These are phyloP conservation scores for Hysterium pulicare DNA, from an alignment of 2,329 filamentous ascomycete genomes.

Conservation along the genomic window DNA sequence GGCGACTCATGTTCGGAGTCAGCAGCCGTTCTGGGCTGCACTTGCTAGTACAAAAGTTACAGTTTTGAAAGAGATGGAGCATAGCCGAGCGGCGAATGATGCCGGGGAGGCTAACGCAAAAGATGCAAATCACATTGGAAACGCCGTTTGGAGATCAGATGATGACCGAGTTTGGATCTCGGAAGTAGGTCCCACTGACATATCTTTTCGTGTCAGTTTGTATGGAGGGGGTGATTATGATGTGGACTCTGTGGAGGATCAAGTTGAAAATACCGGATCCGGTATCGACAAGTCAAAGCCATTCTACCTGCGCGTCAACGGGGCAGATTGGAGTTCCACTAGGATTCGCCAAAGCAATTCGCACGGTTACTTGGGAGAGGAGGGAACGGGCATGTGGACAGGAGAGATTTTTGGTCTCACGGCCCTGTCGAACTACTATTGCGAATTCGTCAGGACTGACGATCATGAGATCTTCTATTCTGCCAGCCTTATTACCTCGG, in stretches of 20 bases:
- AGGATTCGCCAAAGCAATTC: constrained; percentile 58
- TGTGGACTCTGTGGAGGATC: constrained; percentile 33
- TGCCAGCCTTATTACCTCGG: constrained; percentile 66
- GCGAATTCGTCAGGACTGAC: constrained; percentile 69
- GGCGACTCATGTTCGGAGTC: constrained; percentile 82
- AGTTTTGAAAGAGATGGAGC: constrained; percentile 74
- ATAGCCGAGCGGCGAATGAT: constrained; percentile 73
- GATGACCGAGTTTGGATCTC: constrained; percentile 76
- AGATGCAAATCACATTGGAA: constrained; percentile 73
- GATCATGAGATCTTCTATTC: constrained; percentile 67
- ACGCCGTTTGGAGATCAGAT: constrained; percentile 67
- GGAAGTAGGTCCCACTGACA: constrained; percentile 73
- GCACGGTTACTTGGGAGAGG: constrained; percentile 43
- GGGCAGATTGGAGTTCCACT: constrained; percentile 75
- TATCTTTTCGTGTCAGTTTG: constrained; percentile 70
- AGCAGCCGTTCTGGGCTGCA: constrained; percentile 91
- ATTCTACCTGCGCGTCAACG: constrained; percentile 75
- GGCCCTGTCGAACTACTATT: constrained; percentile 72
- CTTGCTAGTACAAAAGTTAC: constrained; percentile 95
- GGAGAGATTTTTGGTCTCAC: constrained; percentile 67
- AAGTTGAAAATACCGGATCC: constrained; percentile 36
- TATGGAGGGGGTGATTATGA: constrained; percentile 49
- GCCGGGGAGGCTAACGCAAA: constrained; percentile 71
- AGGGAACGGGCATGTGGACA: constrained; percentile 58
- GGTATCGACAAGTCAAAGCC: constrained; percentile 68